A percentile compares a stretch with the other conserved stretches of the same genome.
Evolutionary conservation across 2,329 filamentous ascomycete genomes (phyloP).

Genomic region (Talaromyces sp.): DNA sequence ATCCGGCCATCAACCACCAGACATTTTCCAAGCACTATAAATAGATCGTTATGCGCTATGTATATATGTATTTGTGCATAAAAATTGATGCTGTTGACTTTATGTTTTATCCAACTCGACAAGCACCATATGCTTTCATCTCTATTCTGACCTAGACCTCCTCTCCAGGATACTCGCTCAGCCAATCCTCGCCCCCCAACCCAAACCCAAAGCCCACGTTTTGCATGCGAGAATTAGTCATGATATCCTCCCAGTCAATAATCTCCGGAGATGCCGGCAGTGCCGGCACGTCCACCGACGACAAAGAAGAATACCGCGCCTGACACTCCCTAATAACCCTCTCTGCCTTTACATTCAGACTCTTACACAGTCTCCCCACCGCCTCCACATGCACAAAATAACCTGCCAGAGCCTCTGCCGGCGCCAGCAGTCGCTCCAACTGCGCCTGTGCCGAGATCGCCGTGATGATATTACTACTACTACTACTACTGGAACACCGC

Average conservation of each 20-base stretch:
- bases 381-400: conserved; percentile 4
- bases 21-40: too few species aligned
- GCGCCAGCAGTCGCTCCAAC: background rate
- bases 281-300: too few species aligned
- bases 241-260: background rate
- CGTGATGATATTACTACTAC: background rate
- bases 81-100: too few species aligned
- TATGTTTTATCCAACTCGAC: too few species aligned
- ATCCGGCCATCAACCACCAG: too few species aligned
- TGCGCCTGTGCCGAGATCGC: background rate
- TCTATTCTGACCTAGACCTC: too few species aligned
- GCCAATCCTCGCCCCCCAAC: background rate
- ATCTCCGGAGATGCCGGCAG: background rate
- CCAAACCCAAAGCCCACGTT: background rate
- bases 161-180: background rate
- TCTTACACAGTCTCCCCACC: background rate
- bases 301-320: background rate
- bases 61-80: too few species aligned
- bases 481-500: background rate
- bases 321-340: background rate
- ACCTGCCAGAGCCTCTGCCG: background rate
- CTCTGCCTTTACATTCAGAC: background rate
- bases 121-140: too few species aligned
- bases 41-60: too few species aligned
- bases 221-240: conserved; percentile 1